Percentiles rank a stretch among this genome's conserved stretches.
Evolutionary conservation across 768 basidiomycete species (phyloP).

Genomic region (Agrocybe pediades): DNA sequence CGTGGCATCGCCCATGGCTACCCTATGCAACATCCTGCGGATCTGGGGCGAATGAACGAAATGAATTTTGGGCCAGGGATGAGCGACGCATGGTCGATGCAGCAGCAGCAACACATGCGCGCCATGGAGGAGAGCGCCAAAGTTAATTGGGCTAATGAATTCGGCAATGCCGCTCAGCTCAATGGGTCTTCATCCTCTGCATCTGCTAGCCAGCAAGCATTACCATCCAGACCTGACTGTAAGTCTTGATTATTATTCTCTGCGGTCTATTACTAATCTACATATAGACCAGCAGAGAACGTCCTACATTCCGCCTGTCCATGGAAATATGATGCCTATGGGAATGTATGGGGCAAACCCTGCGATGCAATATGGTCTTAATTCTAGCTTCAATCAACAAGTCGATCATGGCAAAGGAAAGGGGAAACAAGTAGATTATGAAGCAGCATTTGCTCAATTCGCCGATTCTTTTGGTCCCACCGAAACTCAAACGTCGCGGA

Average conservation of each 20-base stretch:
- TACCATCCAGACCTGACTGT: constrained; percentile 39
- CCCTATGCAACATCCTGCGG: constrained; percentile 30
- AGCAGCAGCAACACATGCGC: constrained; percentile 45
- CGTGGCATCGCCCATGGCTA: constrained; percentile 34
- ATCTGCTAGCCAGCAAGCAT: constrained; percentile 34
- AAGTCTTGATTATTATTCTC: constrained; percentile 15
- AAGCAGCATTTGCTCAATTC: constrained; percentile 79
- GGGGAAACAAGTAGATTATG: constrained; percentile 75
- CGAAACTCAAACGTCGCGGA: constrained; percentile 44
- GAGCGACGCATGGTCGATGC: constrained; percentile 55
- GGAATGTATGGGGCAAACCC: constrained; percentile 37
- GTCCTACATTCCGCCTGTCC: constrained; percentile 39
- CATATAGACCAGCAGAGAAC: constrained; percentile 40
- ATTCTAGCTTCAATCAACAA: constrained; percentile 19
- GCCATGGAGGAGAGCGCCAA: constrained; percentile 34
- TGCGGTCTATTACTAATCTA: not conserved
- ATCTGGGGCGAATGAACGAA: constrained; percentile 33
- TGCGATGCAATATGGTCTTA: constrained; percentile 34
- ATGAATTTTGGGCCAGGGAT: constrained; percentile 36
- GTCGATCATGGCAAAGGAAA: constrained; percentile 76
- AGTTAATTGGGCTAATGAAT: constrained; percentile 62
- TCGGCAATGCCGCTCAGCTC: constrained; percentile 33
- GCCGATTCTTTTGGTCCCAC: constrained; percentile 50
- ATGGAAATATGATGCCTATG: constrained; percentile 41
- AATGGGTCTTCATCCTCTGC: constrained; percentile 21